Evolutionary conservation across 805 yeast genomes (phyloP), one percentile per base, ranked within the genome.

Genomic region (Yamadazyma akitaensis): DNA sequence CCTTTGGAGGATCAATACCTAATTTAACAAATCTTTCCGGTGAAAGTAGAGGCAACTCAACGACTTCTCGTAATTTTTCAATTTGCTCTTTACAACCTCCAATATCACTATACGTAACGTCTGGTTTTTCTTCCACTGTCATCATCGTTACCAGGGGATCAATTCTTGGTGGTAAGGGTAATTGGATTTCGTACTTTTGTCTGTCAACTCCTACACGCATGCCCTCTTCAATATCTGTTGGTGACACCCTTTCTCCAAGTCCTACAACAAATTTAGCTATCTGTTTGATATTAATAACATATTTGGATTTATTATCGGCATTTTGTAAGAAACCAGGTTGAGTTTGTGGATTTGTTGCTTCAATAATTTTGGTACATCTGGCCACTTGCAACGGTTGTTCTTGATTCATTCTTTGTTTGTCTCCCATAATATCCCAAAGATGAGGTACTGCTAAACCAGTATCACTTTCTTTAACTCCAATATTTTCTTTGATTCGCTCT

Each of bases 41-140:
- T 10, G 96, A 88, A 47, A 94, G 73, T 55, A 91, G 71, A 36
- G 97, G 98, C 61, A 92, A 74, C 68, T 92, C 98, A 14, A 91
- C 98, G 51, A 92, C 98, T 68, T 91, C 98, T 65, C 97, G 80
- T 51, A 91, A 76, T 68, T 92, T 91, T 66, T 94, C 99, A 60
- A 94, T 92, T 68, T 94, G 99, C 53, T 94, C 98, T 73, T 94
- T 94, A 66, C 97, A 89, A 33, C 99, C 99, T 58, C 99, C 99
- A 53, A 94, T 91, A 65, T 94, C 99, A 51, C 95, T 88, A 68
- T 94, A 94, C 1, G 99, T 94, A 33, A 94, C 98, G 69, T 94
- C 99, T 12, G 99, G 99, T 67, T 94, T 94, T 70, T 94, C 99
- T 68, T 94, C 99, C 40, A 94, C 99, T 1, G 98, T 92, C 99